Base-by-base conservation (phyloP, 148 eudicot genomes). In the Talinum fruticosum region DNA sequence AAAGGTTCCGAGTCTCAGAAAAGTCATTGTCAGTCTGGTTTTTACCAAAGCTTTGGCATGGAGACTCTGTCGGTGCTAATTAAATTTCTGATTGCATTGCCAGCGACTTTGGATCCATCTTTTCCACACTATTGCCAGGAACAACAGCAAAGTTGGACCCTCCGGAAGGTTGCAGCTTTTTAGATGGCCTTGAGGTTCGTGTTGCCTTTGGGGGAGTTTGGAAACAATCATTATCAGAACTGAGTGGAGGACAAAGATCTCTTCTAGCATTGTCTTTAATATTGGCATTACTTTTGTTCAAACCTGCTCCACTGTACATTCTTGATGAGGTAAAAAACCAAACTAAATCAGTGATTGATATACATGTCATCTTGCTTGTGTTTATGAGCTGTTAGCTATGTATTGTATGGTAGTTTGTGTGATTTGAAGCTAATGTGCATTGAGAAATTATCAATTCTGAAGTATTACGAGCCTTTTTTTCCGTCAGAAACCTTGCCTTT, bases 171-270 rank as follows among this genome's bases (percentile, higher is more conserved):
- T 69, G 93, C 82, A 96, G 87, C 79, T 96, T 96, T 80, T 84
- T 96, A 38, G 99, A 96, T 81, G 99, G 99, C 24, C 90, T 96
- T 79, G 99, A 96, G 89, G 99, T 96, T 77, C 92, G 95, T 19
- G 99, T 96, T 82, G 97, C 99, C 65, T 96, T 96, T 83, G 99
- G 99, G 76, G 82, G 93, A 83, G 99, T 96, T 68, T 96, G 99
- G 99, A 96, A 96, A 84, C 97, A 93, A 77, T 96, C 99, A 28
- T 84, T 96, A 76, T 96, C 97, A 71, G 97, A 96, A 82, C 92
- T 96, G 41, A 96, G 99, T 82, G 99, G 99, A 10, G 99, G 99
- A 10, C 99, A 96, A 77, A 87, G 97, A 84, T 96, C 99, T 75
- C 81, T 93, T 81, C 95, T 96, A 57, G 99, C 99, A 69, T 86